These are phyloP conservation scores for Plenodomus biglobosus DNA, from an alignment of 2,329 filamentous ascomycete species.

Conservation along the genomic window DNA sequence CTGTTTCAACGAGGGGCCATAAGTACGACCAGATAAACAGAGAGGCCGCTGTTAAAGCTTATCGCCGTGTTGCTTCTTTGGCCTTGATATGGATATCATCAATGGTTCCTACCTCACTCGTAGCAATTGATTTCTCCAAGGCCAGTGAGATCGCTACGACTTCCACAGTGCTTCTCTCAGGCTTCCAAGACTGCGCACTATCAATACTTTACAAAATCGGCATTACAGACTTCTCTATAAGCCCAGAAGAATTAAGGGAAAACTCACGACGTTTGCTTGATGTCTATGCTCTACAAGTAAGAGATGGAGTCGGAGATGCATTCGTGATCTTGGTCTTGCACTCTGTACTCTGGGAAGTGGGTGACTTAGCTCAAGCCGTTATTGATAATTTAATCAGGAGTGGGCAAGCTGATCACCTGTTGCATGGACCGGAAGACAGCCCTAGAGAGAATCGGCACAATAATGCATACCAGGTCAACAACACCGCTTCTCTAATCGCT, in stretches of 20 bases:
- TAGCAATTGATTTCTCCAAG: slow-evolving; percentile 2
- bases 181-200: slow-evolving; percentile 5
- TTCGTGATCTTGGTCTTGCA: slow-evolving; percentile 6
- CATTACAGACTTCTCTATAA: slow-evolving; percentile 5
- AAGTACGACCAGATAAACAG: too few relatives aligned
- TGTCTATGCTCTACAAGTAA: slow-evolving; percentile 2
- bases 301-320: slow-evolving; percentile 1
- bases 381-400: slow-evolving; percentile 3
- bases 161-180: slow-evolving; percentile 4
- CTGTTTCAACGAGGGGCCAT: too few relatives aligned
- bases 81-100: too few relatives aligned
- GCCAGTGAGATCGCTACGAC: slow-evolving; percentile 11
- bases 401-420: too few relatives aligned
- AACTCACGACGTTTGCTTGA: slow-evolving; percentile 8
- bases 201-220: slow-evolving; percentile 4
- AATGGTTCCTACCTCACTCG: too few relatives aligned
- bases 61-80: too few relatives aligned
- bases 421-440: slow-evolving; percentile 2
- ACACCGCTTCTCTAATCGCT: slow-evolving; percentile 8
- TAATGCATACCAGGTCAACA: slow-evolving; percentile 2
- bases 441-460: slow-evolving; percentile 7
- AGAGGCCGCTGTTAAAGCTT: too few relatives aligned
- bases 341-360: slow-evolving; percentile 9
- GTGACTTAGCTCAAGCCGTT: slow-evolving; percentile 7
- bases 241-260: slow-evolving; percentile 2